Percentiles rank a stretch among this genome's conserved stretches.
Conservation (phyloP, 208 protist genomes). For the Leishmania gerbilli region DNA sequence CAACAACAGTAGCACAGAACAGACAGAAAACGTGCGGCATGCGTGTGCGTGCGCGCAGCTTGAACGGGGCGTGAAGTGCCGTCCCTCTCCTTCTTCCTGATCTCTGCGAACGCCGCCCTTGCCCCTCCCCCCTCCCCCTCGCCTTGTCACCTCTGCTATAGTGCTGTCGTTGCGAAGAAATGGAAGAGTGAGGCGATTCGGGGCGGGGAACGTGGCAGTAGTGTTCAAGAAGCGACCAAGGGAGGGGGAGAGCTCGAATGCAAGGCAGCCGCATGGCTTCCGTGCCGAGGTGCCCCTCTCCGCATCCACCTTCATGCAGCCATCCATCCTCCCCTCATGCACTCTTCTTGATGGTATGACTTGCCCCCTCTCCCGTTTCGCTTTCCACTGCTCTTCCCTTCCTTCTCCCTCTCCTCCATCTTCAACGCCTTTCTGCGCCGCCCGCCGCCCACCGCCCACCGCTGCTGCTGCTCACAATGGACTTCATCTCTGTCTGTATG, state of each 20-base stretch:
- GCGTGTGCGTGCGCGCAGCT: neutral
- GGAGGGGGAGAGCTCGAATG: neutral
- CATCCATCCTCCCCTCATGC: neutral
- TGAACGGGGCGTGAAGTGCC: neutral
- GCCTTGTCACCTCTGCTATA: neutral
- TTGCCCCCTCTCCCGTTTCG: neutral
- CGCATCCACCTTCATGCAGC: neutral
- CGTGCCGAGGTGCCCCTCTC: neutral
- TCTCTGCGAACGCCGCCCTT: neutral
- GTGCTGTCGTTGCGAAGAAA: neutral
- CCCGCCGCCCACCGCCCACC: too few relatives aligned
- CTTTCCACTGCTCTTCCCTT: neutral
- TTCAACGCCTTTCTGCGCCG: neutral
- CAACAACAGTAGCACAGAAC: too few relatives aligned
- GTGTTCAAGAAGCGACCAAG: neutral
- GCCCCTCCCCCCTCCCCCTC: neutral
- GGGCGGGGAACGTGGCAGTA: neutral
- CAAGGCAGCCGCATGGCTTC: neutral
- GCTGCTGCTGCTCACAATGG: neutral
- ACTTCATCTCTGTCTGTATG: neutral
- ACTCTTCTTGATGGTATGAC: neutral
- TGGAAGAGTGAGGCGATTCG: neutral
- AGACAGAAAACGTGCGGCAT: too few relatives aligned
- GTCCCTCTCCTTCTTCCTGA: neutral
- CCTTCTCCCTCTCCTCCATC: neutral